Percentiles rank a stretch among this genome's conserved stretches.
phyloP scores from a whole-genome alignment of 148 eudicot genomes.

The Oxyria digyna region DNA sequence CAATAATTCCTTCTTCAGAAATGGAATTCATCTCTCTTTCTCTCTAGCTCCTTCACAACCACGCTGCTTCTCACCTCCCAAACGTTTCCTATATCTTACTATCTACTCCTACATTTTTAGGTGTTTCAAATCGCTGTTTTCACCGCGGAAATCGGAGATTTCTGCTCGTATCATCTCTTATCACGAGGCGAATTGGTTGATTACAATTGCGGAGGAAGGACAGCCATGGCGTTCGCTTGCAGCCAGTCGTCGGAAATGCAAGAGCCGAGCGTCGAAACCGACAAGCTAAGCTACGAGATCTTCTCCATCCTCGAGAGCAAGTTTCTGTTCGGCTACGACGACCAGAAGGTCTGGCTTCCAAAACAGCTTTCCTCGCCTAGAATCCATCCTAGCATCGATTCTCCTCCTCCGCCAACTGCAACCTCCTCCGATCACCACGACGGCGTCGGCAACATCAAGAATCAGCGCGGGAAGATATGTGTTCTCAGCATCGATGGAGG shows the following conservation, averaged over 20 bases:
- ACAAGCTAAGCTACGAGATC: constrained; percentile 90
- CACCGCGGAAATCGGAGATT: background rate
- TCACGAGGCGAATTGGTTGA: background rate
- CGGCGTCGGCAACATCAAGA: constrained; percentile 35
- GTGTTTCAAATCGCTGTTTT: background rate
- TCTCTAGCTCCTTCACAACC: background rate
- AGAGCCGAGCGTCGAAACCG: constrained; percentile 80
- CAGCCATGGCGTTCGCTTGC: constrained; percentile 2
- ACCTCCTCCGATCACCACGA: background rate
- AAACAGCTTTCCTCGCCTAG: constrained; percentile 35
- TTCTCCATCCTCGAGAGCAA: constrained; percentile 78
- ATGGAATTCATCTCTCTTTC: background rate
- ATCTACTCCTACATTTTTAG: background rate
- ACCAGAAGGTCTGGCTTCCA: constrained; percentile 50
- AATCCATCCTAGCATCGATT: constrained; percentile 10
- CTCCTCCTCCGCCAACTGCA: constrained; percentile 3
- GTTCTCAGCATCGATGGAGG: constrained; percentile 72
- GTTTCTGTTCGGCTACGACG: constrained; percentile 78
- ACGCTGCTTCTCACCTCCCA: background rate
- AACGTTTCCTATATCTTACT: background rate
- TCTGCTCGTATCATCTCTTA: background rate
- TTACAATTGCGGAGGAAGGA: background rate
- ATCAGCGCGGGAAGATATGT: constrained; percentile 82
- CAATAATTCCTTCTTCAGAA: background rate
- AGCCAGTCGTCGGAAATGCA: constrained; percentile 29